A percentile compares a stretch with the other conserved stretches of the same genome.
Conservation (phyloP, 2,329 filamentous ascomycete species). For the Neophaeococcomyces mojaviensis region DNA sequence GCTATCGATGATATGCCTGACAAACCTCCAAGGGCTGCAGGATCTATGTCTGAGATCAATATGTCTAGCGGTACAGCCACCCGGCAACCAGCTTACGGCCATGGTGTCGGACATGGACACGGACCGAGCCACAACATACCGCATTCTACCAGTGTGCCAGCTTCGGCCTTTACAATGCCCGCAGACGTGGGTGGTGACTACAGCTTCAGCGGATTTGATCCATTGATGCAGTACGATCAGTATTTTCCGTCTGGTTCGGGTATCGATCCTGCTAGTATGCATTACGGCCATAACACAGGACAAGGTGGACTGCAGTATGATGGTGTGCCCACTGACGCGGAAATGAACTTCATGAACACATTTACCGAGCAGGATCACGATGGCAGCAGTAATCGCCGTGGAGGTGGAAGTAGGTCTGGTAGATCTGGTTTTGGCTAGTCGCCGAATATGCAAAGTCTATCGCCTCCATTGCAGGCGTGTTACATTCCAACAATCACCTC, state of each 20-base stretch:
- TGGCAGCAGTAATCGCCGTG: not conserved
- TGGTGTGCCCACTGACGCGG: slow-evolving; percentile 12
- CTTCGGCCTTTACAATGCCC: not conserved
- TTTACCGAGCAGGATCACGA: slow-evolving; percentile 3
- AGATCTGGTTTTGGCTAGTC: slow-evolving; percentile 1
- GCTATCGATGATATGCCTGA: slow-evolving; percentile 27
- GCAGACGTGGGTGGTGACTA: not conserved
- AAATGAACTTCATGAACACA: slow-evolving; percentile 22
- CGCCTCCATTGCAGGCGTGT: no score
- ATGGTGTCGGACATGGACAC: not conserved
- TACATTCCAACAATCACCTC: no score
- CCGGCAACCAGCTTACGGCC: not conserved
- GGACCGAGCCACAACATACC: not conserved
- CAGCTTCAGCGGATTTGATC: slow-evolving; percentile 9
- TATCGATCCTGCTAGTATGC: slow-evolving; percentile 8
- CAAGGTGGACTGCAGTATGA: not conserved
- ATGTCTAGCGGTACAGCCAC: not conserved
- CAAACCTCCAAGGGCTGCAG: slow-evolving; percentile 13
- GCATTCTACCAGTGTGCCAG: not conserved
- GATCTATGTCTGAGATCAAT: not conserved
- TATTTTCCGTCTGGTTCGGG: slow-evolving; percentile 16
- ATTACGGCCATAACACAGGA: not conserved
- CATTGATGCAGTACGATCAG: slow-evolving; percentile 22
- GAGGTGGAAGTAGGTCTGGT: not conserved
- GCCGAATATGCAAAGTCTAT: no score